Evolutionary conservation across 2,329 filamentous ascomycete species (phyloP).

Genomic region (Ceratocystiopsis brevicomis): DNA sequence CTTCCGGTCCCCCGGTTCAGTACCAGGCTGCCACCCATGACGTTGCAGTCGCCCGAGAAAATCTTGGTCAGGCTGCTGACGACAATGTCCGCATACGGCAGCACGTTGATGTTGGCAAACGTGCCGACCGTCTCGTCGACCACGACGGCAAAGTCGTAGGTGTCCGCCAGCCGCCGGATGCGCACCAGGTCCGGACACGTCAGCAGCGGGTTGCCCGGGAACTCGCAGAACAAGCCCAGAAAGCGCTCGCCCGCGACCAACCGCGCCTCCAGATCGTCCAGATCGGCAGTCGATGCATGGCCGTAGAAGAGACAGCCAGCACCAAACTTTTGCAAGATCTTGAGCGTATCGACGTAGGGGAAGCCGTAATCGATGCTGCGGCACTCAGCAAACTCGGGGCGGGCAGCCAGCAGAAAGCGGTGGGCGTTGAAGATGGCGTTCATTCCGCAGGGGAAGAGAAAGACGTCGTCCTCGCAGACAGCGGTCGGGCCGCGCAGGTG

Average conservation of each 20-base stretch:
- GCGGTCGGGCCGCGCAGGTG: conserved; percentile 38
- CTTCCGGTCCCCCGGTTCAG: conserved; percentile 47
- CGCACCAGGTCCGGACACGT: conserved; percentile 66
- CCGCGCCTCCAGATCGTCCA: conserved; percentile 64
- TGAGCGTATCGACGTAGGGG: conserved; percentile 90
- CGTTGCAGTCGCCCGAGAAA: conserved; percentile 93
- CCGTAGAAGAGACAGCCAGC: conserved; percentile 81
- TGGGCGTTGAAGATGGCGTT: conserved; percentile 87
- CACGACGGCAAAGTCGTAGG: conserved; percentile 75
- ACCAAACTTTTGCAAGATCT: conserved; percentile 87
- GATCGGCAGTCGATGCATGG: conserved; percentile 52
- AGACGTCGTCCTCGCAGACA: conserved; percentile 72
- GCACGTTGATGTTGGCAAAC: conserved; percentile 85
- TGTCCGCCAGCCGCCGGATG: conserved; percentile 62
- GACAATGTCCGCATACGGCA: conserved; percentile 76
- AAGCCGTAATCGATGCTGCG: conserved; percentile 92
- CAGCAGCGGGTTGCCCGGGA: conserved; percentile 80
- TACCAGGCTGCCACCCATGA: conserved; percentile 74
- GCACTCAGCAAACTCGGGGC: conserved; percentile 27
- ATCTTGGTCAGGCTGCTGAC: conserved; percentile 93
- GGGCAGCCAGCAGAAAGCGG: conserved; percentile 46
- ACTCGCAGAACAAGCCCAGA: conserved; percentile 80
- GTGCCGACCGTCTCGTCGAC: conserved; percentile 95
- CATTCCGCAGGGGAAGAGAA: conserved; percentile 80
- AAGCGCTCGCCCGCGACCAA: conserved; percentile 56